Evolutionary conservation across 2,329 filamentous ascomycete genomes (phyloP).

Genomic region (Colletotrichum sp.): DNA sequence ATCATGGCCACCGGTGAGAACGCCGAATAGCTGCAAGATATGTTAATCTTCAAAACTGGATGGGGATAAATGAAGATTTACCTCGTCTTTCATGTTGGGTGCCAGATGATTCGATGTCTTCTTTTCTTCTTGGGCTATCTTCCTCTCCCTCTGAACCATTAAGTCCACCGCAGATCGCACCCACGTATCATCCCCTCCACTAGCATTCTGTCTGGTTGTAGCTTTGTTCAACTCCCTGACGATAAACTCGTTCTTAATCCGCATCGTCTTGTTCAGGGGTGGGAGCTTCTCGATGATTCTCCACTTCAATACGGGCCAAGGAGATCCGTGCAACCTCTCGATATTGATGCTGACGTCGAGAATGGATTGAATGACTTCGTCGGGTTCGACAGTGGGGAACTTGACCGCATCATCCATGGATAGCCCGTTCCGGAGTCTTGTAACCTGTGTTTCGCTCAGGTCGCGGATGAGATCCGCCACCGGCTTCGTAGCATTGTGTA

Average conservation of each 20-base stretch:
- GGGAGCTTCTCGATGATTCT: not conserved
- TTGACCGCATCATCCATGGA: not conserved
- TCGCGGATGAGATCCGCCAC: not conserved
- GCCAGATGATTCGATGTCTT: not conserved
- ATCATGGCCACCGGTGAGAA: constrained; percentile 33
- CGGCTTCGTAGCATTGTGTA: not conserved
- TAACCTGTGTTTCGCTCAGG: not conserved
- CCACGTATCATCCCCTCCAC: not conserved
- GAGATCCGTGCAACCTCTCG: not conserved
- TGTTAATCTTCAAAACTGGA: not conserved
- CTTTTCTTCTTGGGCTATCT: constrained; percentile 2
- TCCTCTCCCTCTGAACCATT: constrained; percentile 12
- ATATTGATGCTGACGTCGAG: not conserved
- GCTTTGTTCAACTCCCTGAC: not conserved
- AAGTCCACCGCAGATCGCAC: constrained; percentile 10
- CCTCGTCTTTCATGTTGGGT: constrained; percentile 7
- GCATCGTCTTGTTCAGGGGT: not conserved
- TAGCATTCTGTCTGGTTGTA: not conserved
- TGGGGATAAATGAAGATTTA: not conserved
- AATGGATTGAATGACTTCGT: not conserved
- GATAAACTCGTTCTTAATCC: not conserved
- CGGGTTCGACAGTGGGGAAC: not conserved
- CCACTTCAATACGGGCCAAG: not conserved
- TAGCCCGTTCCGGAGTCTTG: not conserved
- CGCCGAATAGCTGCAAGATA: constrained; percentile 26